phyloP scores from a whole-genome alignment of 768 basidiomycete genomes.

The Candolleomyces eurysporus region DNA sequence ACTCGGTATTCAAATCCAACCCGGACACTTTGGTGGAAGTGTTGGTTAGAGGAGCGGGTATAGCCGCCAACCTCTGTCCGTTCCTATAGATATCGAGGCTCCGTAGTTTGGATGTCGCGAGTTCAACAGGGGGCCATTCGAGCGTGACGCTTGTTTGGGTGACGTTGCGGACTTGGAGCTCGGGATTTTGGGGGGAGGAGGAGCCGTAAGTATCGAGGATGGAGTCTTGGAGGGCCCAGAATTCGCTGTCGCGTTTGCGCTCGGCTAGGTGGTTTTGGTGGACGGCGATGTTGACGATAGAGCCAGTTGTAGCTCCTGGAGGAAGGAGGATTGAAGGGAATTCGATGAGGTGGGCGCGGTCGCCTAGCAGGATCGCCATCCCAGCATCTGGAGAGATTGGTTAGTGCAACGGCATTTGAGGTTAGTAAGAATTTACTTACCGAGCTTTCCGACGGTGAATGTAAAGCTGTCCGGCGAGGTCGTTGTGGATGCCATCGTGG shows the following conservation, averaged over 20 bases:
- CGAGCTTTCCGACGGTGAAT: conserved; percentile 95
- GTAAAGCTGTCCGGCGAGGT: conserved; percentile 65
- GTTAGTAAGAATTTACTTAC: conserved; percentile 41
- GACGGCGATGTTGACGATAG: conserved; percentile 96
- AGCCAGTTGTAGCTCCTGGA: conserved; percentile 88
- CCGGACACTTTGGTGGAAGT: conserved; percentile 87
- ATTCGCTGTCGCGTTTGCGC: conserved; percentile 68
- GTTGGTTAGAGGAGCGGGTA: conserved; percentile 78
- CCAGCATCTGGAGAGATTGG: conserved; percentile 65
- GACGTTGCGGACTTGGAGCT: conserved; percentile 84
- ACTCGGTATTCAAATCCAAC: conserved; percentile 78
- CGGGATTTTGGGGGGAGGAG: conserved; percentile 64
- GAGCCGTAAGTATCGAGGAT: conserved; percentile 77
- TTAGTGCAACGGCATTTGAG: conserved; percentile 2
- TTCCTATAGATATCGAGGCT: conserved; percentile 94
- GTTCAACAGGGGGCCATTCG: conserved; percentile 86
- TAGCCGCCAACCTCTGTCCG: conserved; percentile 80
- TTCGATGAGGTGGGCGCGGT: conserved; percentile 94
- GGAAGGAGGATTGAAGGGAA: conserved; percentile 96
- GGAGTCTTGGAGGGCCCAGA: conserved; percentile 79
- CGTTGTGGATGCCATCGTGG: conserved; percentile 22
- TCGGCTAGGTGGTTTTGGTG: conserved; percentile 86
- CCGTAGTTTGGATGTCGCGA: conserved; percentile 84
- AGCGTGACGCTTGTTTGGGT: conserved; percentile 97
- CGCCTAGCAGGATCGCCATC: conserved; percentile 95